Conservation (phyloP, 2,329 filamentous ascomycete species). For the Podosphaera fusca region DNA sequence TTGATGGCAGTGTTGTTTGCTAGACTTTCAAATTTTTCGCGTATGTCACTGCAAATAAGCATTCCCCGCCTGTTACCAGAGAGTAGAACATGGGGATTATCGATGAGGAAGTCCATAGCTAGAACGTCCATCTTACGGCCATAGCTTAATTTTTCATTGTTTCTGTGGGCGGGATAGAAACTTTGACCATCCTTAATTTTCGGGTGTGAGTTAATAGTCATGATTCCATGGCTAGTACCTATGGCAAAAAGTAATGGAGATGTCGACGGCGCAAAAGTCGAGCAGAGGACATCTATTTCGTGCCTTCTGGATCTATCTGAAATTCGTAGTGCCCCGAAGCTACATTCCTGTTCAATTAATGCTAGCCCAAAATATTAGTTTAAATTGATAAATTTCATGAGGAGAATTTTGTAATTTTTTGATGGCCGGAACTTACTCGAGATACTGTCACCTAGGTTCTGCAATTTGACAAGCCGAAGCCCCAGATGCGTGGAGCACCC, state of each 20-base stretch:
- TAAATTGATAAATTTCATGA: not conserved
- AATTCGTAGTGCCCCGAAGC: not conserved
- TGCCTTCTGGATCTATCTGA: slow-evolving; percentile 7
- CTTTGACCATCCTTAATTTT: slow-evolving; percentile 4
- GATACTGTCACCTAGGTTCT: not conserved
- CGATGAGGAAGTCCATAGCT: slow-evolving; percentile 23
- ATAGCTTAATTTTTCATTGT: slow-evolving; percentile 2
- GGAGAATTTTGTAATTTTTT: not conserved
- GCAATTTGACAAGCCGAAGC: not conserved
- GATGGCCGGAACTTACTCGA: not conserved
- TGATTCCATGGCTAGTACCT: slow-evolving; percentile 25
- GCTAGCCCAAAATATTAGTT: not conserved
- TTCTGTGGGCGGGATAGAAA: slow-evolving; percentile 5
- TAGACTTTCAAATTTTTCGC: slow-evolving; percentile 10
- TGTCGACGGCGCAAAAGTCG: slow-evolving; percentile 19
- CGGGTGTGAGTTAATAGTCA: slow-evolving; percentile 13
- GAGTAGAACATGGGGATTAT: slow-evolving; percentile 23
- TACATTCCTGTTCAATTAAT: not conserved
- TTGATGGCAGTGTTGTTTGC: slow-evolving; percentile 8
- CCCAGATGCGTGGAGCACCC: not conserved
- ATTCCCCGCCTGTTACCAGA: slow-evolving; percentile 27
- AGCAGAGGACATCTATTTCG: slow-evolving; percentile 17
- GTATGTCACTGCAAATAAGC: slow-evolving; percentile 18
- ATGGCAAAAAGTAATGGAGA: slow-evolving; percentile 23
- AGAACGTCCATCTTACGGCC: slow-evolving; percentile 21